Base-by-base conservation (phyloP, 352 stramenopile genomes). In the Globisporangium alternatum region DNA sequence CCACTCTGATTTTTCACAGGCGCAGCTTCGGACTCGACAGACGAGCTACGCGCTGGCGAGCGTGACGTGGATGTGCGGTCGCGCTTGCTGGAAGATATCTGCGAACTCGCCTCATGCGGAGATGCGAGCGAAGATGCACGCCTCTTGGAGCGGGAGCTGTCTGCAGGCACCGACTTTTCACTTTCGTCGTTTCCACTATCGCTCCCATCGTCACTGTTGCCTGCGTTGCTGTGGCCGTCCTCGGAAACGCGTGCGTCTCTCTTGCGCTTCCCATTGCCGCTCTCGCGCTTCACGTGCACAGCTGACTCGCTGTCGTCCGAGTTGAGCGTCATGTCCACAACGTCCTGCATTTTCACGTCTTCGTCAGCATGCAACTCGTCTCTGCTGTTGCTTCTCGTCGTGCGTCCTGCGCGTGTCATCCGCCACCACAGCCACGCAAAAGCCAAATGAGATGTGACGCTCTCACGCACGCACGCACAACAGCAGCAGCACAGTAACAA, bases 21-120 rank as follows among this genome's bases (percentile, higher is more conserved):
- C 12, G 39, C 9, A 6, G 31, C 48, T 8, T 47, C 43, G 2
- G 17, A 56, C 15, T 64, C 58, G 13, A 21, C 41, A 19, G 49
- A 60, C 4, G 52, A 56, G 31, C 62, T 67, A n/a, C 61, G 60
- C 31, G 51, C 45, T 12, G 49, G 19, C 25, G 17, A 35, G 19
- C 48, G 22, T n/a, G 48, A 37, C 22, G 30, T 35, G 43, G 43
- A 48, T 15, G 43, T 22, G 17, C 39, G 39, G 39, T 45, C 39
- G 39, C 39, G 39, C 39, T 17, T 39, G 33, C 33, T 39, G 33
- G 33, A 2, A 13, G 33, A 39, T 39, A 13, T 39, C 33, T 39
- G 33, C 33, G 33, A 39, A 39, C 33, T 39, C 33, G 33, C 33
- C 33, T 39, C 33, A 39, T 39, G 33, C 10, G 33, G 0, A 39